Conservation (phyloP, 306 rosid species). For the Cucurbita maxima region DNA sequence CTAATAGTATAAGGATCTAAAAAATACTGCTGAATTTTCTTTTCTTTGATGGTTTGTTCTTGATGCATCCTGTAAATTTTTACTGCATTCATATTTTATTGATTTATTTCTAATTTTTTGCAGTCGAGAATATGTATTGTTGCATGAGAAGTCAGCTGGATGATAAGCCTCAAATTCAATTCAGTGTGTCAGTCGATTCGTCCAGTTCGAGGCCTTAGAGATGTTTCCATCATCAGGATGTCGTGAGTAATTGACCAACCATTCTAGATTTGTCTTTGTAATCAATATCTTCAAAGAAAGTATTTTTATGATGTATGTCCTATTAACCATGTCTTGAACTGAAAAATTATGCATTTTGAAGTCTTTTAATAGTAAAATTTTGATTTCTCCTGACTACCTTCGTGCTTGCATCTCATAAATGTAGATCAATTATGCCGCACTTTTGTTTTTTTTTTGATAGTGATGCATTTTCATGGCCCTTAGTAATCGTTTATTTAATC, state of each 20-base stretch:
- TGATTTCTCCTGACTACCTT: not conserved
- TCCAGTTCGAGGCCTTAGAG: not conserved
- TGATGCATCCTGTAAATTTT: not conserved
- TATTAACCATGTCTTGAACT: not conserved
- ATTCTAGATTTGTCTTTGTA: not conserved
- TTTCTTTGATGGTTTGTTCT: not conserved
- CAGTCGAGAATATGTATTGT: conserved; percentile 93
- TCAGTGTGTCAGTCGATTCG: not conserved
- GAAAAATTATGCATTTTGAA: not conserved
- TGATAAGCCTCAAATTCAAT: conserved; percentile 8
- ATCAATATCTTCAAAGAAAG: not conserved
- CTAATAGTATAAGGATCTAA: not conserved
- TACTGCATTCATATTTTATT: not conserved
- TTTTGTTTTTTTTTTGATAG: not conserved
- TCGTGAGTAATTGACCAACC: not conserved
- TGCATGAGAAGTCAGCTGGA: conserved; percentile 67
- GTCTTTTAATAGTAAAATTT: not conserved
- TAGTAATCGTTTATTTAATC: not conserved
- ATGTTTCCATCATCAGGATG: conserved; percentile 1
- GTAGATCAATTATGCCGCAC: not conserved
- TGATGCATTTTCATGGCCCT: not conserved
- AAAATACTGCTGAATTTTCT: not conserved
- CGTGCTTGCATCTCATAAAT: not conserved
- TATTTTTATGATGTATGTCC: not conserved
- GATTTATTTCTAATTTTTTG: conserved; percentile 7